Evolutionary conservation across 2,329 filamentous ascomycete genomes (phyloP), one percentile per base, ranked within the genome.

Genomic region (Pseudohalonectria lignicola): DNA sequence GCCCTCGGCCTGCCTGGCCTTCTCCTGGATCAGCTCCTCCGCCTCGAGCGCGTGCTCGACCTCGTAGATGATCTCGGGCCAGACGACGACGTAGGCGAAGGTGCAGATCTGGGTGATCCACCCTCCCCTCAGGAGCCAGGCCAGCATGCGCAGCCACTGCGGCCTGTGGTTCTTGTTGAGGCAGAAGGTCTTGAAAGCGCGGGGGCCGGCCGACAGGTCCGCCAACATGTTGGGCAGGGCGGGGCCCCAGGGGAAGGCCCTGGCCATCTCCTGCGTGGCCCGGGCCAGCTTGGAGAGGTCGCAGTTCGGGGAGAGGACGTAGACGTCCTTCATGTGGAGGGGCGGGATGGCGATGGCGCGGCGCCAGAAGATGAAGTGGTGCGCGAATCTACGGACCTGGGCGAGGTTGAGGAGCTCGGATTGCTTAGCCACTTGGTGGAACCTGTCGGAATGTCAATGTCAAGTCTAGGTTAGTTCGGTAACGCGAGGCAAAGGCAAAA

Each of bases 281-380:
- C 71, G 63, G 17, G 79, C 69, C 1, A 96, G 70, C 34, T 78
- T 76, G 37, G 71, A 66, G 49, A 87, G 73, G 50, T 94, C 82
- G 43, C 86, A 87, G 54, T 94, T 93, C 0, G 90, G 88, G 2
- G 86, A 93, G 20, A 95, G 76, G 25, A 96, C 82, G 57, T 96
- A 98, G 10, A 81, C 82, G 54, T 96, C 88, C 34, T 88, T 75
- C 31, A 84, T 82, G 52, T 95, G 87, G 5, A 98, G 73, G 0
- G 92, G 92, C 4, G 86, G 84, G 30, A 96, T 90, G 13, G 90
- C 82, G 43, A 93, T 84, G 34, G 90, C 92, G 41, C 88, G 82
- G 18, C 92, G 80, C 88, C 90, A 96, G 62, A 93, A 94, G 43
- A 96, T 87, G 45, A 98, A 81, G 62, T 96, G 92, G 41, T 86